Base-by-base conservation (phyloP, 108 stramenopile species). In the Fragilaria crotonensis region DNA sequence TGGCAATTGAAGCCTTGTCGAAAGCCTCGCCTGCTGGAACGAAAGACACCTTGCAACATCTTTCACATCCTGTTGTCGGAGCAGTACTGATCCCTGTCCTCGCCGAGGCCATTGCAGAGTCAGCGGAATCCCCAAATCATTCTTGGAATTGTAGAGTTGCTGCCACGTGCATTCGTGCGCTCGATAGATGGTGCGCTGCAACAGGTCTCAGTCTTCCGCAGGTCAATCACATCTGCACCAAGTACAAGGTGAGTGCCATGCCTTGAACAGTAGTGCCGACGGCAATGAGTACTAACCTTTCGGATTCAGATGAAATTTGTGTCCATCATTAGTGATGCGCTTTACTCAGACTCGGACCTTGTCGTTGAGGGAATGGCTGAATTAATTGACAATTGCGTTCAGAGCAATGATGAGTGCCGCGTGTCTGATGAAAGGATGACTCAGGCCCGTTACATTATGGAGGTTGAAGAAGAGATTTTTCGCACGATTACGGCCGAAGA, bases 281-380 rank as follows among this genome's bases (percentile, higher is more conserved):
- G 21, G 11, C 7, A 20, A 19, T 51, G n/a, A 7, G 49, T 9
- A 51, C 21, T 14, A 21, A 51, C 21, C 20, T 51, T 19, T 14
- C 21, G 59, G 44, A 25, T 23, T n/a, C 52, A 89, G 87, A 51
- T 83, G 33, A 81, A 83, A 56, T 71, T 89, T 52, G 64, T 85
- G 7, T 78, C 72, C 41, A 47, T 78, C 25, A 59, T 89, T 4
- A 80, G 73, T 52, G 81, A 85, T 68, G 77, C 81, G 32, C 59
- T 89, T 69, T 82, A 89, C 48, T 83, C 84, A 7, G 79, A 85
- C 56, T 76, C 81, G 17, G 63, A 70, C 50, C 26, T 51, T 18
- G 81, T 83, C 20, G 67, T 89, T 1, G 81, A 80, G 60, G 81
- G 81, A 50, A 54, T 85, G 2, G 82, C 87, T 1, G 87, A 89